These are phyloP conservation scores for Lachnellula subtilissima DNA, from an alignment of 2,329 filamentous ascomycete genomes.

Conservation along the genomic window DNA sequence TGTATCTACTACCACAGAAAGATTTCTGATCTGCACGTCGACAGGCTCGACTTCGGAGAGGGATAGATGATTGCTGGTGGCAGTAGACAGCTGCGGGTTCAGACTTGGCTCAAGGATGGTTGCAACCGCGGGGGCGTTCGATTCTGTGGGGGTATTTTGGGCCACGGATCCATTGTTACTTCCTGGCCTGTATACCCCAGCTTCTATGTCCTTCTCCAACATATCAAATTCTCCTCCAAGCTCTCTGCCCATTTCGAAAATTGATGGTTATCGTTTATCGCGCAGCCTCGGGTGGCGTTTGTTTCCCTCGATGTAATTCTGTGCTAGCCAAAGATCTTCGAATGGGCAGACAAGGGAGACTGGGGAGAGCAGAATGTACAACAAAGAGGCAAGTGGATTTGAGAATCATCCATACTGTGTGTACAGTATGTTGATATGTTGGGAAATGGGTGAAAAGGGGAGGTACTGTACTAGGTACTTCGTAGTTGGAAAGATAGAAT, in stretches of 20 bases:
- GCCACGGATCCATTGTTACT: not conserved
- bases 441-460: not conserved
- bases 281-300: constrained; percentile 1
- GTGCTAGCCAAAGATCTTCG: too few species aligned
- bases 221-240: not conserved
- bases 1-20: constrained; percentile 54
- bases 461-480: not conserved
- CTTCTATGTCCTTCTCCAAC: not conserved
- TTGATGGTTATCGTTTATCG: not conserved
- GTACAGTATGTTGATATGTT: not conserved
- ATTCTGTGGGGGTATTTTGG: constrained; percentile 1
- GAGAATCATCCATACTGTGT: not conserved
- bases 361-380: not conserved
- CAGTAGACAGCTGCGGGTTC: constrained; percentile 9
- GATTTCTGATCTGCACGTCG: constrained; percentile 47
- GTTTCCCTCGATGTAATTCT: not conserved
- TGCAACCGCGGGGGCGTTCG: not conserved
- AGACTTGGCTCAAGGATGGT: constrained; percentile 1
- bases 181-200: not conserved
- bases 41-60: constrained; percentile 50
- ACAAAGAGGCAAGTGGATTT: not conserved
- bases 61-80: constrained; percentile 28
- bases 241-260: not conserved
- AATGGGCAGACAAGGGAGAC: not conserved
- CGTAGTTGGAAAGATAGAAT: not conserved